phyloP scores from a whole-genome alignment of 176 grass and related monocot genomes.

The Alloteropsis semialata region DNA sequence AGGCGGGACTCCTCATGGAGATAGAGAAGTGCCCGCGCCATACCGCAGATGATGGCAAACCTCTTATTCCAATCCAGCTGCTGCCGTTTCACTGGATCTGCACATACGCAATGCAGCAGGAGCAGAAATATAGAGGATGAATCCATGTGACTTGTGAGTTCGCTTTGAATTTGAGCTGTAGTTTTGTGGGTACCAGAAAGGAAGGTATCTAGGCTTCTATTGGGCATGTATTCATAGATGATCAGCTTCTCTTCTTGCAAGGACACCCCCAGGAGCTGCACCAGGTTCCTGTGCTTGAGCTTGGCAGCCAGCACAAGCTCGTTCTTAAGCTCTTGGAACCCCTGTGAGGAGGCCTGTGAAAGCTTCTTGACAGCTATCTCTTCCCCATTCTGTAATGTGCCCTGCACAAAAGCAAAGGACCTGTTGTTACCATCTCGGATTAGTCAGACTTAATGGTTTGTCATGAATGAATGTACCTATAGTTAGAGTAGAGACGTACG shows the following conservation, averaged over 20 bases:
- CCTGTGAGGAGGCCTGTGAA: conserved; percentile 6
- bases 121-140: neutral
- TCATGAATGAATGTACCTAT: too few relatives aligned
- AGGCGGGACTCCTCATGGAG: conserved; percentile 45
- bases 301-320: conserved; percentile 22
- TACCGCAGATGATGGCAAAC: conserved; percentile 20
- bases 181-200: conserved; percentile 5
- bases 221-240: conserved; percentile 31
- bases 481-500: too few relatives aligned
- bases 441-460: too few relatives aligned
- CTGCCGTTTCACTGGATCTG: conserved; percentile 3
- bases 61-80: conserved; percentile 24
- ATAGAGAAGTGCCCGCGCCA: conserved; percentile 32
- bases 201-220: conserved; percentile 32
- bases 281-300: conserved; percentile 39
- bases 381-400: neutral
- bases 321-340: conserved; percentile 32
- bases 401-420: too few relatives aligned
- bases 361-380: conserved; percentile 45
- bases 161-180: neutral
- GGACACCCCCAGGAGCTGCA: conserved; percentile 8
- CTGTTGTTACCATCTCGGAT: too few relatives aligned
- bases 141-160: neutral
- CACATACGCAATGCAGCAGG: too few relatives aligned
- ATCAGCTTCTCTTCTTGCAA: conserved; percentile 28